phyloP scores from a whole-genome alignment of 768 basidiomycete species.

The Chalciporus sphaerocephalus region DNA sequence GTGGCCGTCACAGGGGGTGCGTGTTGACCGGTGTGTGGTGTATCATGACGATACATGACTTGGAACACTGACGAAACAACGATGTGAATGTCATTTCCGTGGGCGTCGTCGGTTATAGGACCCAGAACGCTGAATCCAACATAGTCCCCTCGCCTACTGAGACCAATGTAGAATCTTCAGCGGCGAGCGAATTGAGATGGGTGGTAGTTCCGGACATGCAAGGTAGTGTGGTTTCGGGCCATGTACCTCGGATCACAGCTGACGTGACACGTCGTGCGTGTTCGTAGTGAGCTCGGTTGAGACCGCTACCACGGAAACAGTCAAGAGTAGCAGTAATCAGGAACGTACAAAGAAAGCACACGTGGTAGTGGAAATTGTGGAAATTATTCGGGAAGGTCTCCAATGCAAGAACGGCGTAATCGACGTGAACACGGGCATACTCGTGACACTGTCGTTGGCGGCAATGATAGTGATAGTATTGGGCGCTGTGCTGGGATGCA shows the following conservation, averaged over 20 bases:
- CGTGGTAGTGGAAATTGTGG: conserved; percentile 13
- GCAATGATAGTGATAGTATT: conserved; percentile 69
- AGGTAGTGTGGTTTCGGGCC: conserved; percentile 9
- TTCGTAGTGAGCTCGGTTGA: conserved; percentile 3
- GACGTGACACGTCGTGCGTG: conserved; percentile 1
- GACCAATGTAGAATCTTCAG: not conserved
- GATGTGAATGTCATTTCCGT: not conserved
- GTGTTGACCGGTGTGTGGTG: conserved; percentile 11
- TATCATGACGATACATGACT: not conserved
- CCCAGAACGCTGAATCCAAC: conserved; percentile 6
- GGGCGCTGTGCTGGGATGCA: conserved; percentile 53
- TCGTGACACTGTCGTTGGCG: conserved; percentile 53
- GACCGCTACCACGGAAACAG: not conserved
- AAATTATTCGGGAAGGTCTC: conserved; percentile 4
- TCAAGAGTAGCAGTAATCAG: not conserved
- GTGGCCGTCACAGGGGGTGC: conserved; percentile 5
- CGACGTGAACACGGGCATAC: conserved; percentile 63
- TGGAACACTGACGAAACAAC: conserved; percentile 1
- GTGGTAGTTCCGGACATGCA: conserved; percentile 7
- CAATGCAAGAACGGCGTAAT: conserved; percentile 7
- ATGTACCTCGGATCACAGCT: conserved; percentile 2
- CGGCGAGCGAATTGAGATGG: conserved; percentile 7
- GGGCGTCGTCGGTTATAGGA: not conserved
- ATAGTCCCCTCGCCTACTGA: not conserved
- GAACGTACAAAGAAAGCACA: not conserved